These are phyloP conservation scores for Acer yangbiense DNA, from an alignment of 345 rosid genomes.

Conservation along the genomic window DNA sequence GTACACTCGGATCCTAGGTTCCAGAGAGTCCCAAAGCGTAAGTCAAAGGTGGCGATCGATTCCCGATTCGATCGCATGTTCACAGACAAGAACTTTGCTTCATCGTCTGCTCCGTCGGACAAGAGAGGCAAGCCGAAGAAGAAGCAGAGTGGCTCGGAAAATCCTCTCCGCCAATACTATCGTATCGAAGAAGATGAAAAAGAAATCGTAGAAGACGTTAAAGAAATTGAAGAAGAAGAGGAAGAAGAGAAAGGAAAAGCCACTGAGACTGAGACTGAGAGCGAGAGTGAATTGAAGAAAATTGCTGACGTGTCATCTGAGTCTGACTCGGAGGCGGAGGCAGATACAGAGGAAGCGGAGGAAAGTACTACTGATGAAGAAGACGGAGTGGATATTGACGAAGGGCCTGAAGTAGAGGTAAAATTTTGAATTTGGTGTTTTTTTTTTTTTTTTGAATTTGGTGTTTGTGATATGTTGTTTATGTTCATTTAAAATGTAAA, in stretches of 20 bases:
- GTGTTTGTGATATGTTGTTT: neutral
- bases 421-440: too few relatives aligned
- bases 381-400: conserved; percentile 58
- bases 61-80: conserved; percentile 65
- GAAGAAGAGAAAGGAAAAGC: conserved; percentile 32
- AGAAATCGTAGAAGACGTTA: conserved; percentile 15
- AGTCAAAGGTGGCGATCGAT: conserved; percentile 70
- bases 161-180: conserved; percentile 66
- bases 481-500: neutral
- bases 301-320: conserved; percentile 13
- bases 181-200: conserved; percentile 42
- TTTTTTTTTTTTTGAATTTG: neutral
- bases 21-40: conserved; percentile 66
- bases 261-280: conserved; percentile 23
- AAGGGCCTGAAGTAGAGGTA: conserved; percentile 48
- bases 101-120: conserved; percentile 62
- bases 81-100: conserved; percentile 57
- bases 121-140: conserved; percentile 77
- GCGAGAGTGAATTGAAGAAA: conserved; percentile 17
- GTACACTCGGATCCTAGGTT: conserved; percentile 85
- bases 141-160: conserved; percentile 33
- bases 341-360: conserved; percentile 54
- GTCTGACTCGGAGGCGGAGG: conserved; percentile 26
- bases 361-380: conserved; percentile 50
- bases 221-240: conserved; percentile 9